A percentile compares a stretch with the other conserved stretches of the same genome.
These are phyloP conservation scores for Penicillium sp. DNA, from an alignment of 2,329 filamentous ascomycete species.

Conservation along the genomic window DNA sequence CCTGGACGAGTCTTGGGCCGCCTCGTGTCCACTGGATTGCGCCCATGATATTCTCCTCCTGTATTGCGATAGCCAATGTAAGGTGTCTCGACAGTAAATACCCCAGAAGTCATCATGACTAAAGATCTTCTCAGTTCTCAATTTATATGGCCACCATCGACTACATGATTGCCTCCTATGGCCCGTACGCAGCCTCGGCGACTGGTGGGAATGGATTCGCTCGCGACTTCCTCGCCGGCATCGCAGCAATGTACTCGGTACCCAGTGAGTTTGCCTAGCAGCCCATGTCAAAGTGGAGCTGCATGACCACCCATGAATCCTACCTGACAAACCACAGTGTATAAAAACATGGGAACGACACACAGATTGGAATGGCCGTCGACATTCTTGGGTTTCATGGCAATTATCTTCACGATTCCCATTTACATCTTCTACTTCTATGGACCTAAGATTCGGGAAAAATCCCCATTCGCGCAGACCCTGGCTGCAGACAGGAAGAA, in stretches of 20 bases:
- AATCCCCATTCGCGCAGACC: slow-evolving; percentile 66
- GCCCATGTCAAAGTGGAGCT: not conserved
- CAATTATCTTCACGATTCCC: slow-evolving; percentile 62
- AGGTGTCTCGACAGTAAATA: slow-evolving; percentile 19
- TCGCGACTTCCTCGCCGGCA: slow-evolving; percentile 65
- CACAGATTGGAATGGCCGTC: slow-evolving; percentile 60
- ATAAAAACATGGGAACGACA: slow-evolving; percentile 54
- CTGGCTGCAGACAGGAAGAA: slow-evolving; percentile 53
- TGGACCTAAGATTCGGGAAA: slow-evolving; percentile 60
- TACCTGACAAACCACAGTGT: slow-evolving; percentile 38
- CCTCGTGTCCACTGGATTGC: slow-evolving; percentile 61
- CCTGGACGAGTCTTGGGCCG: slow-evolving; percentile 62
- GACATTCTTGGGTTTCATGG: slow-evolving; percentile 64
- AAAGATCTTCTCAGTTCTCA: slow-evolving; percentile 33
- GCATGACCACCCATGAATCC: not conserved
- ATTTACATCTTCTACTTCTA: slow-evolving; percentile 70
- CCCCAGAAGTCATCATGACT: not conserved
- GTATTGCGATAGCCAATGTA: slow-evolving; percentile 66
- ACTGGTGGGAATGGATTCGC: slow-evolving; percentile 69
- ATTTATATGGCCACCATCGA: slow-evolving; percentile 69
- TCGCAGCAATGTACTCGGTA: slow-evolving; percentile 61
- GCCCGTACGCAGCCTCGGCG: slow-evolving; percentile 65
- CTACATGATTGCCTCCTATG: slow-evolving; percentile 70
- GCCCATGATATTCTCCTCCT: slow-evolving; percentile 61
- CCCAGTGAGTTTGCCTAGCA: slow-evolving; percentile 46